Conservation (phyloP, 352 stramenopile species). For the Pythium vanterpoolii region DNA sequence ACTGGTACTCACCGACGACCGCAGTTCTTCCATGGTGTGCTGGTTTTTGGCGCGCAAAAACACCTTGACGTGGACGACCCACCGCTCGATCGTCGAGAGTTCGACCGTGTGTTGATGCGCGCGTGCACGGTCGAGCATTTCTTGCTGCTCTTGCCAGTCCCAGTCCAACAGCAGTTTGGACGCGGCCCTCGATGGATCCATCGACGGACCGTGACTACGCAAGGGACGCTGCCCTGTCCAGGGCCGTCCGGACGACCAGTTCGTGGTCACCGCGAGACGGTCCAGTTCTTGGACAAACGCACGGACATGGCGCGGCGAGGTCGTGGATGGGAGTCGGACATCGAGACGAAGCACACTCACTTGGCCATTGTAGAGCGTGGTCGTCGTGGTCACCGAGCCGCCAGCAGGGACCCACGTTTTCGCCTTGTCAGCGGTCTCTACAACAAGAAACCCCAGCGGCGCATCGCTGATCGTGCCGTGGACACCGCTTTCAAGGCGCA, state of each 20-base stretch:
- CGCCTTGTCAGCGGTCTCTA: conserved; percentile 50
- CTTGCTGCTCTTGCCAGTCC: conserved; percentile 25
- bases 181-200: conserved; percentile 14
- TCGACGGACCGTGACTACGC: background rate
- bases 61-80: conserved; percentile 54
- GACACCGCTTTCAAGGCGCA: conserved; percentile 41
- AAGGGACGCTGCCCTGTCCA: conserved; percentile 10
- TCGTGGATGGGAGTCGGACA: conserved; percentile 37
- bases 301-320: conserved; percentile 34
- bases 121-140: conserved; percentile 40
- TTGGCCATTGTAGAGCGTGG: conserved; percentile 46
- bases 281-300: conserved; percentile 68
- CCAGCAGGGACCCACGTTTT: conserved; percentile 68
- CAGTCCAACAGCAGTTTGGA: conserved; percentile 6
- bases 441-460: conserved; percentile 63
- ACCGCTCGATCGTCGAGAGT: conserved; percentile 40
- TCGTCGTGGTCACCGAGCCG: conserved; percentile 46
- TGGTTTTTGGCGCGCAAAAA: conserved; percentile 42
- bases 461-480: conserved; percentile 52
- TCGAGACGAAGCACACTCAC: conserved; percentile 54
- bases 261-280: conserved; percentile 25
- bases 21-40: conserved; percentile 34
- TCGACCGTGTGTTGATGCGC: conserved; percentile 34
- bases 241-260: background rate
- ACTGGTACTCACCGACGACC: conserved; percentile 43